These are phyloP conservation scores for Camellia japonica DNA, from an alignment of 148 eudicot genomes.

Conservation along the genomic window DNA sequence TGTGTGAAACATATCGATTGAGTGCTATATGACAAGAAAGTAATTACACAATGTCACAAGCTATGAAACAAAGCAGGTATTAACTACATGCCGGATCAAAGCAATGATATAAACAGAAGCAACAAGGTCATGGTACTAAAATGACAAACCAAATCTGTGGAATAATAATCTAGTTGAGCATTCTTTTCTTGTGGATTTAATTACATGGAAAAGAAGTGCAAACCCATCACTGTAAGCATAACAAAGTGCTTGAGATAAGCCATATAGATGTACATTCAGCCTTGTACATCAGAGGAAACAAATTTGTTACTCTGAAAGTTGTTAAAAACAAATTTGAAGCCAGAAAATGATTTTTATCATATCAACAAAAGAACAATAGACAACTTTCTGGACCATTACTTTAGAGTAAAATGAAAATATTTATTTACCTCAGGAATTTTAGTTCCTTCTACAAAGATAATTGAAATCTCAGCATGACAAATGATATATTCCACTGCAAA, in stretches of 20 bases:
- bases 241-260: background rate
- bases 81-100: background rate
- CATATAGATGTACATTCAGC: background rate
- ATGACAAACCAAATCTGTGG: background rate
- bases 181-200: background rate
- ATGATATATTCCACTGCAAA: conserved; percentile 83
- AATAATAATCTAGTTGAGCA: background rate
- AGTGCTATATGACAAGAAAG: background rate
- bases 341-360: background rate
- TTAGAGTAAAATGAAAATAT: background rate
- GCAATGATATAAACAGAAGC: background rate
- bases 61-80: background rate
- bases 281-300: background rate
- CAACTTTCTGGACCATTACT: background rate
- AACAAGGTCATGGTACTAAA: background rate
- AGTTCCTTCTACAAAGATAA: conserved; percentile 72
- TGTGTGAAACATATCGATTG: background rate
- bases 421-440: conserved; percentile 70
- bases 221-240: background rate
- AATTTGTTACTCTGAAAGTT: background rate
- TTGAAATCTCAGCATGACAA: conserved; percentile 80
- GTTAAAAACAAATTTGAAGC: background rate
- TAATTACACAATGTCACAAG: background rate
- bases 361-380: conserved; percentile 1
- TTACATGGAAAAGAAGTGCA: background rate